Evolutionary conservation across 768 basidiomycete species (phyloP).

Genomic region (Mycena sanguinolenta): DNA sequence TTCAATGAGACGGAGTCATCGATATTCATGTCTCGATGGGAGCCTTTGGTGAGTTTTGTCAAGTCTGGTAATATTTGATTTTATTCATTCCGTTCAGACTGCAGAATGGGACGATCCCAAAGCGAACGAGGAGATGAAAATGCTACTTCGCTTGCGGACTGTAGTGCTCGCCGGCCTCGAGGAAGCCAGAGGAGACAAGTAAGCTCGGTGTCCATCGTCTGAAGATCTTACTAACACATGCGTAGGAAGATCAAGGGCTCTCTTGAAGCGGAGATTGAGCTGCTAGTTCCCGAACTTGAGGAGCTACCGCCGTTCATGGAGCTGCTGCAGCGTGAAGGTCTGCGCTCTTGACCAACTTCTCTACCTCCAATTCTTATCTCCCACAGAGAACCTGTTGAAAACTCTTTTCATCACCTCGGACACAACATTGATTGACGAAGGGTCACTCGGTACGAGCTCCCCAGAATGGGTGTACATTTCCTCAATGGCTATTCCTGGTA

Average conservation of each 20-base stretch:
- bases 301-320: conserved; percentile 41
- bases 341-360: background rate
- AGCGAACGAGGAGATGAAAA: conserved; percentile 73
- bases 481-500: conserved; percentile 61
- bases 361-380: conserved; percentile 10
- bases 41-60: conserved; percentile 65
- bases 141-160: conserved; percentile 70
- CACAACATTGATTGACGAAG: conserved; percentile 64
- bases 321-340: conserved; percentile 60
- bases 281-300: conserved; percentile 62
- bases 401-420: conserved; percentile 88
- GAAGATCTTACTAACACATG: background rate
- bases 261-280: conserved; percentile 80
- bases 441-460: conserved; percentile 53
- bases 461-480: conserved; percentile 65
- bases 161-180: conserved; percentile 79
- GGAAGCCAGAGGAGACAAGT: conserved; percentile 83
- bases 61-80: background rate
- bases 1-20: conserved; percentile 59
- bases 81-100: conserved; percentile 52
- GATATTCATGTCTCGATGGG: conserved; percentile 82
- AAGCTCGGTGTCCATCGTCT: conserved; percentile 33
- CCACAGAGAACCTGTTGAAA: conserved; percentile 72
- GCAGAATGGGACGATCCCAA: conserved; percentile 71
- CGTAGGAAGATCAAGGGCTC: conserved; percentile 79